Percentiles rank a stretch among this genome's conserved stretches.
phyloP scores from a whole-genome alignment of 176 grass and related monocot genomes.

The Bothriochloa decipiens region DNA sequence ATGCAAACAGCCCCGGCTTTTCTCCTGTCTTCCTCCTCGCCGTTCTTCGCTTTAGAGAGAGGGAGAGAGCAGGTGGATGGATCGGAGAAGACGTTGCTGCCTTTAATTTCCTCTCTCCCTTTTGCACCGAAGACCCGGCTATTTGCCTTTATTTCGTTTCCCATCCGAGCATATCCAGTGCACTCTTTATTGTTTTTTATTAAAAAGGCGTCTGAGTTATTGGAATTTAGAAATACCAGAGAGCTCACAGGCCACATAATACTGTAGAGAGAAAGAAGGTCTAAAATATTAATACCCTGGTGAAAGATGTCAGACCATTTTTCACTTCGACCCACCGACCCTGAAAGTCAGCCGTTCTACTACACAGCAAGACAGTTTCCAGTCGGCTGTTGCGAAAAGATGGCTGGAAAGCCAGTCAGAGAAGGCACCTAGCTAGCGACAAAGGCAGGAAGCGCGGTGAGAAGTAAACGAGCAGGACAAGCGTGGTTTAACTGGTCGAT shows the following conservation, averaged over 20 bases:
- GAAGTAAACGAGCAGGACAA: conserved; percentile 12
- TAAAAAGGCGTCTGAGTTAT: background rate
- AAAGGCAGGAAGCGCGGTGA: background rate
- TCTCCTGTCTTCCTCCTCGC: conserved; percentile 41
- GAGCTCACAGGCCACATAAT: background rate
- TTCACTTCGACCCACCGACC: background rate
- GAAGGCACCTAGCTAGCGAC: conserved; percentile 21
- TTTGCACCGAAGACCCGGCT: conserved; percentile 14
- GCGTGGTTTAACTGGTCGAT: background rate
- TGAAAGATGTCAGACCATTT: background rate
- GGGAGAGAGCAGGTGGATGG: conserved; percentile 33
- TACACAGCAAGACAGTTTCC: background rate
- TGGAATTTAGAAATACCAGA: background rate
- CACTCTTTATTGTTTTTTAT: background rate
- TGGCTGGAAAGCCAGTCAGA: background rate
- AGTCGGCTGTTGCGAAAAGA: background rate
- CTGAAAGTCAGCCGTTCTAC: conserved; percentile 18
- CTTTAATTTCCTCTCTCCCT: conserved; percentile 36
- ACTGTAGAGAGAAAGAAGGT: background rate
- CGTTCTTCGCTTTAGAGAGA: conserved; percentile 35
- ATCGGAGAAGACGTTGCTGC: conserved; percentile 34
- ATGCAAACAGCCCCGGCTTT: conserved; percentile 55
- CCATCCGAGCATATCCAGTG: background rate
- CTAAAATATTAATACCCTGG: background rate
- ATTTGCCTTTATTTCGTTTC: background rate